phyloP scores from a whole-genome alignment of 345 rosid species.

The Linum trigynum region DNA sequence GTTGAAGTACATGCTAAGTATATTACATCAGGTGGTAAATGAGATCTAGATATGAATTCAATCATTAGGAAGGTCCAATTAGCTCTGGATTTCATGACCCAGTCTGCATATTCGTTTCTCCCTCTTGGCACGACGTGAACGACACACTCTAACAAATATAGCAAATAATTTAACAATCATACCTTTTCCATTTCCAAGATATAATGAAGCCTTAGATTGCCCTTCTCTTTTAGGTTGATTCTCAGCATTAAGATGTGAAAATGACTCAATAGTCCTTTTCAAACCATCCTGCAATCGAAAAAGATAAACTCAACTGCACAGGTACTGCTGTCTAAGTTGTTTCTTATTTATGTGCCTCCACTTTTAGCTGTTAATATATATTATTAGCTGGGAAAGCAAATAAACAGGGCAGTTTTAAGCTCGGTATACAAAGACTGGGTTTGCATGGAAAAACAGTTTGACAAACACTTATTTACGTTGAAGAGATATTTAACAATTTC shows the following conservation, averaged over 20 bases:
- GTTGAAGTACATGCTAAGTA: no score
- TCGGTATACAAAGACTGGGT: background rate
- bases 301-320: background rate
- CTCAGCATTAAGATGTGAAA: slow-evolving; percentile 59
- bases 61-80: no score
- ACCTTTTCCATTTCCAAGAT: slow-evolving; percentile 85
- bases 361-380: background rate
- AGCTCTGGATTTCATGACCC: no score
- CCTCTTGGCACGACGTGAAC: no score
- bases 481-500: no score
- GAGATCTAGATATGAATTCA: no score
- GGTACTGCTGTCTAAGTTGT: background rate
- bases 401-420: background rate
- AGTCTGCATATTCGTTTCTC: no score
- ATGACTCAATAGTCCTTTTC: slow-evolving; percentile 66
- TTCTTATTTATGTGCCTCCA: background rate
- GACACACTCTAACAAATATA: background rate
- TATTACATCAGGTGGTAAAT: no score
- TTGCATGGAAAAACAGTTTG: no score
- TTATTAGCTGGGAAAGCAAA: background rate
- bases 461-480: no score
- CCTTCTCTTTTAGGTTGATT: slow-evolving; percentile 54
- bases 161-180: slow-evolving; percentile 8
- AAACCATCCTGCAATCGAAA: slow-evolving; percentile 60
- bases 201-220: slow-evolving; percentile 62